Base-by-base conservation (phyloP, 192 early-diverging fungal species). In the Coemansia sp. region DNA sequence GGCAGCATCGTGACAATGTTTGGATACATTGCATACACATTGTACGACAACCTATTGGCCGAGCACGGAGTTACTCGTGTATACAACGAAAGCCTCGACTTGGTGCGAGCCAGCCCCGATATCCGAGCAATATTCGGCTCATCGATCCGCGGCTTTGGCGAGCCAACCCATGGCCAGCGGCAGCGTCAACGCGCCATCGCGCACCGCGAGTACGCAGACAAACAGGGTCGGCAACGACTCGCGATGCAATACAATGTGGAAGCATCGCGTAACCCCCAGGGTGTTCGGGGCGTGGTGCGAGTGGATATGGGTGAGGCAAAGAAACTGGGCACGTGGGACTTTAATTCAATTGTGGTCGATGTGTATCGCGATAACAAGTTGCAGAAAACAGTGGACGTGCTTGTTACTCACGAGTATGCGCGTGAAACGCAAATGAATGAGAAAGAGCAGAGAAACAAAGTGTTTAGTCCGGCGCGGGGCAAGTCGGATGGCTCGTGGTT, bases 1-100 rank as follows among this genome's bases (percentile, higher is more conserved):
- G 75, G 75, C 69, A 72, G 75, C 58, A 70, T 72, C 1, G 22
- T 69, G 24, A 59, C 70, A 0, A 47, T 78, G 29, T 78, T 78
- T 17, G 76, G 76, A 0, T 79, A 70, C 52, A 69, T 79, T 35
- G 67, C 60, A 48, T 74, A 74, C 65, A 70, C 65, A 25, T 65
- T 79, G 8, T 79, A 79, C 67, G 76, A 79, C 45, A 74, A 79
- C 45, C 58, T 79, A 1, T 15, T 79, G 3, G 59, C 76, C 8
- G 76, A 79, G 9, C 35, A 56, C 56, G 76, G 76, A 10, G 50
- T 62, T 2, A 79, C 76, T 4, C 70, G 69, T 4, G 62, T 79
- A 19, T 79, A 79, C 61, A 79, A 79, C 60, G 60, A 74, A 15
- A 74, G 76, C 32, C 72, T 79, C 12, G 76, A 79, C 32, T 56